These are phyloP conservation scores for Colletotrichum ledebouriae DNA, from an alignment of 2,329 filamentous ascomycete genomes.

Conservation along the genomic window DNA sequence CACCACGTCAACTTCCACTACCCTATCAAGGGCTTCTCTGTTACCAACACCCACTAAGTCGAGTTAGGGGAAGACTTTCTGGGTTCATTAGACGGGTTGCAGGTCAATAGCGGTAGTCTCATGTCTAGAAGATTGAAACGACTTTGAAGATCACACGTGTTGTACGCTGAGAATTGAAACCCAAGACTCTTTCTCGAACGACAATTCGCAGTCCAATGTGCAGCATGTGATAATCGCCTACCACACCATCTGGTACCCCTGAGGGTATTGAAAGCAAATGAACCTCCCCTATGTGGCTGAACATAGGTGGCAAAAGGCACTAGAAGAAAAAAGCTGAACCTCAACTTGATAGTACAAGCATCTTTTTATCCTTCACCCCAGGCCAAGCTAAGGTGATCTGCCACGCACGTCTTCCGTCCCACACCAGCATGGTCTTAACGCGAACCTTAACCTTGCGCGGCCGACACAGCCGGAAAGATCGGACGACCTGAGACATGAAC, in stretches of 20 bases:
- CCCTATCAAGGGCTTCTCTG: constrained; percentile 37
- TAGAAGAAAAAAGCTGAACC: too few species aligned
- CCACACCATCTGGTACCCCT: too few species aligned
- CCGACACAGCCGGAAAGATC: neutral
- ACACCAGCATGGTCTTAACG: neutral
- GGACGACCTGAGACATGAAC: constrained; percentile 22
- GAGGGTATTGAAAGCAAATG: neutral
- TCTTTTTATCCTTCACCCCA: too few species aligned
- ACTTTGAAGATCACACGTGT: neutral
- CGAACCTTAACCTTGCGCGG: neutral
- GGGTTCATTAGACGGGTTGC: neutral
- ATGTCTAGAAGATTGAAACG: neutral
- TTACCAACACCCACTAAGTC: constrained; percentile 30
- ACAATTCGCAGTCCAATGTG: neutral
- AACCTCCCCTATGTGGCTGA: too few species aligned
- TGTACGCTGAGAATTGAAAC: neutral
- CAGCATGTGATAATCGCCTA: neutral
- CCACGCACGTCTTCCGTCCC: neutral
- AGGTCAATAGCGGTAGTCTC: constrained; percentile 5
- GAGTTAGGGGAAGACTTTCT: neutral
- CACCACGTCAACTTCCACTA: constrained; percentile 39
- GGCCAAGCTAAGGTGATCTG: too few species aligned
- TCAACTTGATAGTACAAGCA: too few species aligned
- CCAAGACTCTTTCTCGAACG: too few species aligned
- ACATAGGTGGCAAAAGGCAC: too few species aligned